Percentiles rank a stretch among this genome's conserved stretches.
Conservation (phyloP, 257 asterid genomes). For the Salvia splendens region DNA sequence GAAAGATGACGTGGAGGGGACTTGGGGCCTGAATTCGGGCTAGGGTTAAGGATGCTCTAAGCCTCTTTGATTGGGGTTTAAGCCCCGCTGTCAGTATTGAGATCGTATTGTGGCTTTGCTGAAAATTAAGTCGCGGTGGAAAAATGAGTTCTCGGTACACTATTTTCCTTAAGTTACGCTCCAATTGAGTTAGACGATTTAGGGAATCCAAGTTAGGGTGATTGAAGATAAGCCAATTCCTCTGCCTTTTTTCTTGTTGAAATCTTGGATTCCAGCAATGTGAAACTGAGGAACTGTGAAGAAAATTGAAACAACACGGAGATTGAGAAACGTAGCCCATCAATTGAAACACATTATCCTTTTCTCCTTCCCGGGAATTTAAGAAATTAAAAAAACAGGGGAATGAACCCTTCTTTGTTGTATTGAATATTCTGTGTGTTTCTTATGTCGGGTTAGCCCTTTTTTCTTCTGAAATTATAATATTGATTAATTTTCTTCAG, state of each 20-base stretch:
- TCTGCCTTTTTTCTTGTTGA: background rate
- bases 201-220: no score
- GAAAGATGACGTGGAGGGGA: no score
- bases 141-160: no score
- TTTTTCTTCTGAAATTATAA: background rate
- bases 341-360: background rate
- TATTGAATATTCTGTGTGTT: background rate
- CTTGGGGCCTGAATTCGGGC: no score
- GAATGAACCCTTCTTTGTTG: background rate
- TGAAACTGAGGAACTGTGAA: background rate
- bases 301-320: background rate
- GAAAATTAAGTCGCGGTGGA: no score
- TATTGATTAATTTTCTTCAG: slow-evolving; percentile 36
- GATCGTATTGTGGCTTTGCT: background rate
- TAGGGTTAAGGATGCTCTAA: no score
- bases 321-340: background rate
- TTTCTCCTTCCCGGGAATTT: background rate
- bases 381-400: background rate
- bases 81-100: background rate
- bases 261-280: background rate
- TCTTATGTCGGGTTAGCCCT: background rate
- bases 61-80: background rate
- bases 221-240: background rate
- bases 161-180: no score
- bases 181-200: no score